A percentile compares a stretch with the other conserved stretches of the same genome.
phyloP scores from a whole-genome alignment of 2,329 filamentous ascomycete species.

The Clonostachys chloroleuca region DNA sequence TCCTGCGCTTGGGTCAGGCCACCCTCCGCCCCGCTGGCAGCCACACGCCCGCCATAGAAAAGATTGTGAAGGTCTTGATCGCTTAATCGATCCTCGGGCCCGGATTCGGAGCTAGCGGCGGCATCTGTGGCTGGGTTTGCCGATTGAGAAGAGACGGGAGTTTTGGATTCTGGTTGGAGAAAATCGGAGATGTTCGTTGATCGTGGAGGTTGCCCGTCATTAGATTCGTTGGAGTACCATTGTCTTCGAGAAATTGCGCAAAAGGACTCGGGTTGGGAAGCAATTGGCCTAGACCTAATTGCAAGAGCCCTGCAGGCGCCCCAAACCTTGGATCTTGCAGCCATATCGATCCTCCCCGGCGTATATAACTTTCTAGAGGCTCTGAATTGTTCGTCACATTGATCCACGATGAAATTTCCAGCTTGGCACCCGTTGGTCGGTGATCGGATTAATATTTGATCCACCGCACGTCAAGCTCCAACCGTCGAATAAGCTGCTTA shows the following conservation, averaged over 20 bases:
- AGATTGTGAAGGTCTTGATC: slow-evolving; percentile 28
- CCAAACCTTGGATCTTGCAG: slow-evolving; percentile 48
- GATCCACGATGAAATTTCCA: slow-evolving; percentile 3
- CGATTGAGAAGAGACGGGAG: background rate
- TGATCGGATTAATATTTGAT: background rate
- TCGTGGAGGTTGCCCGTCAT: background rate
- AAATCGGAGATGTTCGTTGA: background rate
- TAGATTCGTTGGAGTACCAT: slow-evolving; percentile 15
- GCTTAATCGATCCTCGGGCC: slow-evolving; percentile 13
- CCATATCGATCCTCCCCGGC: slow-evolving; percentile 31
- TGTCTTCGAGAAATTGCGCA: slow-evolving; percentile 12
- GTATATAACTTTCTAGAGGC: background rate
- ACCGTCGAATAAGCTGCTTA: no score
- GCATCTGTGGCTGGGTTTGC: background rate
- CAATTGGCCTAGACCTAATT: slow-evolving; percentile 26
- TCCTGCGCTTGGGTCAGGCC: slow-evolving; percentile 37
- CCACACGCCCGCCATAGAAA: slow-evolving; percentile 25
- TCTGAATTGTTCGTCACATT: no score
- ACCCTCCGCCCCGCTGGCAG: slow-evolving; percentile 18
- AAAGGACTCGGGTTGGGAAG: slow-evolving; percentile 12
- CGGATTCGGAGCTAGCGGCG: background rate
- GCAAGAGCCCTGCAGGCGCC: slow-evolving; percentile 33
- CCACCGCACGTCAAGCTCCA: no score
- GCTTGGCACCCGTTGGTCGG: background rate
- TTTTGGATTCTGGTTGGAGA: background rate